Percentiles rank a stretch among this genome's conserved stretches.
Conservation (phyloP, 164 flowering plant genomes). For the Saururus chinensis region DNA sequence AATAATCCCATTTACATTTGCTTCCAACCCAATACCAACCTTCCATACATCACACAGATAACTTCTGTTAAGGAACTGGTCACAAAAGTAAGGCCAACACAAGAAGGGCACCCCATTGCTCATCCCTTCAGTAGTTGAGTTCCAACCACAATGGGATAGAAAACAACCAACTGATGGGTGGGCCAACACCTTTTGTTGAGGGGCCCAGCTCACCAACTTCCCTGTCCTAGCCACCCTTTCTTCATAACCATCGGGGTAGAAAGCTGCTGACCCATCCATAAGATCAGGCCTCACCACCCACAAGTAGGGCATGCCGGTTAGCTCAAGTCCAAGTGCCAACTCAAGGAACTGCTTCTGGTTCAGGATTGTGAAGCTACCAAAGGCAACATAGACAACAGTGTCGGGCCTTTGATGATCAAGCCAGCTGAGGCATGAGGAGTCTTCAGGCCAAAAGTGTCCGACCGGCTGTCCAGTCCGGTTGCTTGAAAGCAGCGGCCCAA, state of each 20-base stretch:
- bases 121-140: too few species aligned
- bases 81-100: too few species aligned
- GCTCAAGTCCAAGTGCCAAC: conserved; percentile 24
- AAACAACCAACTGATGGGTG: conserved; percentile 15
- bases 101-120: too few species aligned
- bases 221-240: conserved; percentile 1
- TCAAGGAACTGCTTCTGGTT: conserved; percentile 21
- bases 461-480: background rate
- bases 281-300: conserved; percentile 27
- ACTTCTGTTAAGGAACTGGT: too few species aligned
- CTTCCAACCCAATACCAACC: too few species aligned
- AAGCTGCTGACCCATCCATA: background rate
- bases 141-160: too few species aligned
- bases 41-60: too few species aligned
- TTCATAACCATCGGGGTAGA: conserved; percentile 15
- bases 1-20: too few species aligned
- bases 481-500: conserved; percentile 19
- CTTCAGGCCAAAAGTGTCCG: conserved; percentile 18
- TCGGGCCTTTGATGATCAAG: conserved; percentile 17
- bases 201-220: conserved; percentile 14
- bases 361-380: conserved; percentile 24
- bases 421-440: conserved; percentile 21
- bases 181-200: conserved; percentile 19
- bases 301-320: conserved; percentile 14
- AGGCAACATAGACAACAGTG: conserved; percentile 26